Conservation (phyloP, 108 stramenopile genomes). For the Pseudonitzschia multistriata region DNA sequence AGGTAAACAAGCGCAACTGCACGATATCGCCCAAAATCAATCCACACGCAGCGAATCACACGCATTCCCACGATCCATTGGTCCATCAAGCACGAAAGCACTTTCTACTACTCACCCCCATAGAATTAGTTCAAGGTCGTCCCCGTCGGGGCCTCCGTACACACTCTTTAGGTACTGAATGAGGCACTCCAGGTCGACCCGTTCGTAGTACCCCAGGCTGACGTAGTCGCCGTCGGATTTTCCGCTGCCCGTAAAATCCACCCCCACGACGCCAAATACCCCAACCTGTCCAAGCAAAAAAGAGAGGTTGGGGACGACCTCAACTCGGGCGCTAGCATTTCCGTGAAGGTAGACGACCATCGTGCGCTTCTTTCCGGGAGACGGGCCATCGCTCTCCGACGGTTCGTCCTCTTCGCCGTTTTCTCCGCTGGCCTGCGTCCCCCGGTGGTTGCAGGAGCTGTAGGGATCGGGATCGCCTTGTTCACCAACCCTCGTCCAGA, state of each 20-base stretch:
- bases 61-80: too few relatives aligned
- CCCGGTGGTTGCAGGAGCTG: not conserved
- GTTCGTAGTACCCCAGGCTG: constrained; percentile 91
- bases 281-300: constrained; percentile 76
- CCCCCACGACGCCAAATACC: constrained; percentile 78
- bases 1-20: not conserved
- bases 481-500: constrained; percentile 3
- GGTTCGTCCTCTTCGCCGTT: not conserved
- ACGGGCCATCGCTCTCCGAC: too few relatives aligned
- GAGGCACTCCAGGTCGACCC: constrained; percentile 87
- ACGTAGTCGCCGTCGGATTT: constrained; percentile 92
- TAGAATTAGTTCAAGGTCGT: constrained; percentile 74
- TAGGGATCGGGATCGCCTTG: not conserved
- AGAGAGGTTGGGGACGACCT: constrained; percentile 81
- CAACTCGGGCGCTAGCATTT: constrained; percentile 75
- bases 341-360: constrained; percentile 89
- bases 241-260: constrained; percentile 96
- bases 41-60: too few relatives aligned
- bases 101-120: constrained; percentile 58
- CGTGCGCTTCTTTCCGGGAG: constrained; percentile 17
- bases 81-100: too few relatives aligned
- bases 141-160: constrained; percentile 37
- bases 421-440: not conserved
- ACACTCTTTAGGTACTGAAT: constrained; percentile 78
- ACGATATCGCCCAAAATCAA: not conserved